A percentile compares a stretch with the other conserved stretches of the same genome.
These are phyloP conservation scores for Calonectria honghensis DNA, from an alignment of 2,329 filamentous ascomycete species.

Conservation along the genomic window DNA sequence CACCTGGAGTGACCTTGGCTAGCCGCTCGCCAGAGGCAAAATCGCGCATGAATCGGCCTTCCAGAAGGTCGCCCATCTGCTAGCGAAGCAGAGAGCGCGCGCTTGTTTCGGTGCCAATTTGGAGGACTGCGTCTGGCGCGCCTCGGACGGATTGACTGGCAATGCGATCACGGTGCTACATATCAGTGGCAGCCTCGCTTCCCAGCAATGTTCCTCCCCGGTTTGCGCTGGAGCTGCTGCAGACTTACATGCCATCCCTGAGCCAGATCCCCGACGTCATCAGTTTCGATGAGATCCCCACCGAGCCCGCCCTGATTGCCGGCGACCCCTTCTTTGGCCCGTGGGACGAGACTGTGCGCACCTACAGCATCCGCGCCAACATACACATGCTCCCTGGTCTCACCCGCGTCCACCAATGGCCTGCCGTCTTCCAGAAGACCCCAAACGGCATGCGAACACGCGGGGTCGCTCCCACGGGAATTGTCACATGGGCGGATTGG, in stretches of 20 bases:
- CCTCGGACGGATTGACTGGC: not conserved
- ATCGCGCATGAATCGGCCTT: conserved; percentile 18
- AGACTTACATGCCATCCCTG: conserved; percentile 11
- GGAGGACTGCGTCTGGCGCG: not conserved
- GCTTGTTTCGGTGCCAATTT: not conserved
- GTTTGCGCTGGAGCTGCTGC: conserved; percentile 15
- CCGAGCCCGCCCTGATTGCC: not conserved
- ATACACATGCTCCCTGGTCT: conserved; percentile 16
- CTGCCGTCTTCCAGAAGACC: conserved; percentile 14
- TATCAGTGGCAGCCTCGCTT: conserved; percentile 9
- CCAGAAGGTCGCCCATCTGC: conserved; percentile 12
- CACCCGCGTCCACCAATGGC: conserved; percentile 3
- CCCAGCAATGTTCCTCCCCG: conserved; percentile 26
- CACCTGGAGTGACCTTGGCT: not conserved
- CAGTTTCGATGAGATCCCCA: conserved; percentile 11
- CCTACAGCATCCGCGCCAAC: conserved; percentile 5
- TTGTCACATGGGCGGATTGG: conserved; percentile 19
- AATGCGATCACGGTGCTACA: conserved; percentile 25
- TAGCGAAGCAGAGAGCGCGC: conserved; percentile 7
- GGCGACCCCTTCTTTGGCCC: conserved; percentile 28
- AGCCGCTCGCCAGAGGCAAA: not conserved
- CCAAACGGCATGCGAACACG: conserved; percentile 5
- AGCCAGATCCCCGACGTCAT: conserved; percentile 25
- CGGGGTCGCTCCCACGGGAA: not conserved
- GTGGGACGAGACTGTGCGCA: conserved; percentile 25